A percentile compares a stretch with the other conserved stretches of the same genome.
These are phyloP conservation scores for Colletotrichum echinochloae DNA, from an alignment of 2,329 filamentous ascomycete genomes.

Conservation along the genomic window DNA sequence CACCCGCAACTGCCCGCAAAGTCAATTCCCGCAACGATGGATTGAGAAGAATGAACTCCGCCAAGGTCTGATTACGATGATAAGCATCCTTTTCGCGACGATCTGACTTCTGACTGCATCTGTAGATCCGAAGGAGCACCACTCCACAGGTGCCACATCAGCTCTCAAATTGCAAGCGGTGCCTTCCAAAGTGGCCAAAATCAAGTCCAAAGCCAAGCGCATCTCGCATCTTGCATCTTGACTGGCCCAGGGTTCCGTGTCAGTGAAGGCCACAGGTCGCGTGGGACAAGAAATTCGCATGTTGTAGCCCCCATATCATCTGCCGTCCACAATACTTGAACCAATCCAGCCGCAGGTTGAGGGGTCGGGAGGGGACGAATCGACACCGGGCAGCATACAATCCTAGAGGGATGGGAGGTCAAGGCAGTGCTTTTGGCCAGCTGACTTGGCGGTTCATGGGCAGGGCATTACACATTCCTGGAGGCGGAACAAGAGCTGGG, in stretches of 20 bases:
- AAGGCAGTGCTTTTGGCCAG: slow-evolving; percentile 10
- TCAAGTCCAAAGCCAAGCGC: not conserved
- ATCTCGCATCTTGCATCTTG: not conserved
- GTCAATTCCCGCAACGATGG: slow-evolving; percentile 22
- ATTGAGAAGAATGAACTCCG: not conserved
- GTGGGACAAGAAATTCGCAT: not conserved
- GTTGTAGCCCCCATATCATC: not conserved
- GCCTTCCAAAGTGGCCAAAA: not conserved
- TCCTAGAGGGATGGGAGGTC: not conserved
- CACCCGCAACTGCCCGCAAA: slow-evolving; percentile 8
- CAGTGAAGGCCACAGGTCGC: not conserved
- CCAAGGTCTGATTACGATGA: not conserved
- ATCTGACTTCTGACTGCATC: slow-evolving; percentile 26
- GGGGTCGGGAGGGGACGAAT: not conserved
- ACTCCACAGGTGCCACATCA: not conserved
- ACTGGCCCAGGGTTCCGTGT: not conserved
- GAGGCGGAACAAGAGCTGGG: slow-evolving; percentile 6
- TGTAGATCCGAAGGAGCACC: slow-evolving; percentile 10
- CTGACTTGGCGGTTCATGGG: slow-evolving; percentile 11
- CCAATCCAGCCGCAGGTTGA: not conserved
- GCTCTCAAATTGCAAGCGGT: not conserved
- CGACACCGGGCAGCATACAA: not conserved
- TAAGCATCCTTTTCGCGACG: slow-evolving; percentile 2
- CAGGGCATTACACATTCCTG: slow-evolving; percentile 9
- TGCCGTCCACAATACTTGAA: not conserved